A percentile compares a stretch with the other conserved stretches of the same genome.
phyloP scores from a whole-genome alignment of 495 filamentous ascomycete genomes.

The Trichoderma reesei region DNA sequence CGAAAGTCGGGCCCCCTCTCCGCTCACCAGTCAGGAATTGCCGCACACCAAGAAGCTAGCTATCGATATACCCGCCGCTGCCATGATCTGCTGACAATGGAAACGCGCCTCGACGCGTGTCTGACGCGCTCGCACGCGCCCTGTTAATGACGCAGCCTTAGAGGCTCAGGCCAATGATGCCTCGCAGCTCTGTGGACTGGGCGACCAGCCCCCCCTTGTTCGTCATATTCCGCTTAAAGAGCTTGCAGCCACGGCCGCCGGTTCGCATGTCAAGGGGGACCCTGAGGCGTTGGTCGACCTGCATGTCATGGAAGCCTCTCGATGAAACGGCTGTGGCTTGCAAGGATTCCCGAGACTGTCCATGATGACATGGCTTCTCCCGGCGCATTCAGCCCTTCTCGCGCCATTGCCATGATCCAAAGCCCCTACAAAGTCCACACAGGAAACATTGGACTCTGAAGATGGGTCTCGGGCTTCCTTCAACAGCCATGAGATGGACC shows the following conservation, averaged over 20 bases:
- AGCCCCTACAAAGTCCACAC: neutral
- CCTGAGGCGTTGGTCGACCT: neutral
- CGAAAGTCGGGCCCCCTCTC: neutral
- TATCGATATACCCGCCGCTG: neutral
- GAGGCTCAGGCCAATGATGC: neutral
- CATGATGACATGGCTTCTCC: too few species aligned
- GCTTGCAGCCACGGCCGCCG: conserved; percentile 1
- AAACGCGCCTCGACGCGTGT: neutral
- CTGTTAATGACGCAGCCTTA: neutral
- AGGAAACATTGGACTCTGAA: neutral
- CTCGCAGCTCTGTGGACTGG: neutral
- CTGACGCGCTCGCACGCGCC: neutral
- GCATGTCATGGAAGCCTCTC: neutral
- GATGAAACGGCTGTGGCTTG: neutral
- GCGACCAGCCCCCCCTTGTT: neutral
- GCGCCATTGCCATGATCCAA: neutral
- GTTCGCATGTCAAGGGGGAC: neutral
- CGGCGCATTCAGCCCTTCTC: too few species aligned
- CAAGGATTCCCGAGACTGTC: neutral
- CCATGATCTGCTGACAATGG: neutral
- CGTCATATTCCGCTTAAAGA: neutral
- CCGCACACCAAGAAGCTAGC: neutral
- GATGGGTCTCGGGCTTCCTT: neutral
- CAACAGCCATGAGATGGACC: neutral
- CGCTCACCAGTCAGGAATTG: too few species aligned